A percentile compares a stretch with the other conserved stretches of the same genome.
phyloP scores from a whole-genome alignment of 345 rosid species.

The Firmiana major region DNA sequence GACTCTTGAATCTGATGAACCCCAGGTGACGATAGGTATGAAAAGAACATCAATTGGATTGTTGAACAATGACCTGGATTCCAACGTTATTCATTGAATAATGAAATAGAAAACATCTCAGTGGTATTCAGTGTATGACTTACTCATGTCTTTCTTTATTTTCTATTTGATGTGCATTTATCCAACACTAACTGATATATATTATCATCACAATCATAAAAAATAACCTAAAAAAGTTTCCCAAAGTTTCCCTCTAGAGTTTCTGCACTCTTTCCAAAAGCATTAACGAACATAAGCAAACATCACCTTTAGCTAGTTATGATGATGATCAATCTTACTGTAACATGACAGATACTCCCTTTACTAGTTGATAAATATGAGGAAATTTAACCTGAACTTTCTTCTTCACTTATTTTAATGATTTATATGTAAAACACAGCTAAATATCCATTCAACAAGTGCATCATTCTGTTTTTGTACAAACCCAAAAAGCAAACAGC shows the following conservation, averaged over 20 bases:
- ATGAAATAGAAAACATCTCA: slow-evolving; percentile 47
- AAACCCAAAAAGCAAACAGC: slow-evolving; percentile 22
- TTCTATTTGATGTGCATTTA: slow-evolving; percentile 9
- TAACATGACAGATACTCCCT: slow-evolving; percentile 3
- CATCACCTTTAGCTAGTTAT: neutral
- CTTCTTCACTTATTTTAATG: neutral
- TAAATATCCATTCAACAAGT: neutral
- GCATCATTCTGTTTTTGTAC: slow-evolving; percentile 13
- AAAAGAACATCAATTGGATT: slow-evolving; percentile 24
- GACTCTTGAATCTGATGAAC: slow-evolving; percentile 39
- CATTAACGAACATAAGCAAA: neutral
- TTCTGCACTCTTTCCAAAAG: neutral
- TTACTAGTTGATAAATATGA: neutral
- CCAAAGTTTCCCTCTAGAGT: neutral
- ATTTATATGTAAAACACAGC: neutral
- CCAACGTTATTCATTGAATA: slow-evolving; percentile 52
- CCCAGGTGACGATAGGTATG: slow-evolving; percentile 9
- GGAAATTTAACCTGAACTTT: neutral
- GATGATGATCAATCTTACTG: neutral
- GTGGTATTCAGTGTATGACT: neutral
- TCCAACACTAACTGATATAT: slow-evolving; percentile 5
- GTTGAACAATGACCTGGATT: slow-evolving; percentile 68
- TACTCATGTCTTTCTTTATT: neutral
- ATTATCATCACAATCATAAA: slow-evolving; percentile 11
- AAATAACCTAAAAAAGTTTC: neutral